Conservation (phyloP, 2,329 filamentous ascomycete genomes). For the Fusarium pilosicola region DNA sequence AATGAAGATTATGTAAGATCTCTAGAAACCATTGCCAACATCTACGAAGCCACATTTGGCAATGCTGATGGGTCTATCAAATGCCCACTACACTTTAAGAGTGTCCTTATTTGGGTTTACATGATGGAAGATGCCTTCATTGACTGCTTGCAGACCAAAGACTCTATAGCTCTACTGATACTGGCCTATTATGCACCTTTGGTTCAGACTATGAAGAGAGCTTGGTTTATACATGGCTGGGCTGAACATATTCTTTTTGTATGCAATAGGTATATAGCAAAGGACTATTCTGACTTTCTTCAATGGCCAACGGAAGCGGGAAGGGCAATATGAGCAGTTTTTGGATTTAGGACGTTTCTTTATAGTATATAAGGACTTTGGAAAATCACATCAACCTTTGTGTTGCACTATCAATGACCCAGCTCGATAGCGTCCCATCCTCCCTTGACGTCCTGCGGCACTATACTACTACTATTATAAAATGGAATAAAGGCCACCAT, state of each 20-base stretch:
- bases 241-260: not conserved
- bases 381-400: not conserved
- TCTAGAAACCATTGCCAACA: not conserved
- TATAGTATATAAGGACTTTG: not conserved
- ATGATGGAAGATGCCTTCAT: not conserved
- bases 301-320: not conserved
- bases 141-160: not conserved
- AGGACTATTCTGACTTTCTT: not conserved
- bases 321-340: not conserved
- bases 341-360: accelerated
- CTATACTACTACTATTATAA: not conserved
- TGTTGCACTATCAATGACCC: not conserved
- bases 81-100: not conserved
- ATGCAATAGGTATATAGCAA: not conserved
- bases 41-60: not conserved
- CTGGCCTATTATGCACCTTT: not conserved
- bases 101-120: not conserved
- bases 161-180: not conserved
- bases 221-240: not conserved
- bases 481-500: not conserved
- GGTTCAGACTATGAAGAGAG: not conserved
- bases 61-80: not conserved
- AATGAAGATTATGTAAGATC: not conserved
- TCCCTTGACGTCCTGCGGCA: not conserved
- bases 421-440: not conserved